Conservation (phyloP, 1,284 basidiomycete species). For the Tylopilus sp. region DNA sequence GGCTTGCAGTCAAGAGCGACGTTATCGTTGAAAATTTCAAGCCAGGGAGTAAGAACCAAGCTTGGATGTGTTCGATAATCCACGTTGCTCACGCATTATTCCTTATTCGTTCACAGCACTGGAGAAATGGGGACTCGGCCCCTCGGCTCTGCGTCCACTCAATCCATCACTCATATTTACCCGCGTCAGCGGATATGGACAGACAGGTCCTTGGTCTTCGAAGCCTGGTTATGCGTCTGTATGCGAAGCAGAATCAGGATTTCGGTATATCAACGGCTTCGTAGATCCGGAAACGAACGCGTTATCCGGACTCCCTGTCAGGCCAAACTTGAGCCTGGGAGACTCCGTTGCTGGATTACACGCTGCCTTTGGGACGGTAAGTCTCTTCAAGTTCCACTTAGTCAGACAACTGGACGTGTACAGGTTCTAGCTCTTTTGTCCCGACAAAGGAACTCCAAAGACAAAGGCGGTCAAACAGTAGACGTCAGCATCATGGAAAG, state of each 20-base stretch:
- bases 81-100: constrained; percentile 12
- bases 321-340: constrained; percentile 78
- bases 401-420: background rate
- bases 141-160: constrained; percentile 61
- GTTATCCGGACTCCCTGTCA: constrained; percentile 69
- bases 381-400: constrained; percentile 24
- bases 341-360: constrained; percentile 78
- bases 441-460: constrained; percentile 54
- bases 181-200: constrained; percentile 78
- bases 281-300: constrained; percentile 63
- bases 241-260: constrained; percentile 79
- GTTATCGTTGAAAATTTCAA: constrained; percentile 80
- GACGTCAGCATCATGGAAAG: constrained; percentile 82
- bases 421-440: constrained; percentile 80
- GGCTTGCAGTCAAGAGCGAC: constrained; percentile 69
- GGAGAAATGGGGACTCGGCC: constrained; percentile 76
- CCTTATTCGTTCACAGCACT: constrained; percentile 55
- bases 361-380: constrained; percentile 77
- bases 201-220: constrained; percentile 77
- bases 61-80: background rate
- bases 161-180: constrained; percentile 78
- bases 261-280: constrained; percentile 77
- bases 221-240: constrained; percentile 78
- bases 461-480: constrained; percentile 65
- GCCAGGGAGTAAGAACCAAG: constrained; percentile 66